A percentile compares a stretch with the other conserved stretches of the same genome.
These are phyloP conservation scores for Spatholobus suberectus DNA, from an alignment of 306 rosid species.

Conservation along the genomic window DNA sequence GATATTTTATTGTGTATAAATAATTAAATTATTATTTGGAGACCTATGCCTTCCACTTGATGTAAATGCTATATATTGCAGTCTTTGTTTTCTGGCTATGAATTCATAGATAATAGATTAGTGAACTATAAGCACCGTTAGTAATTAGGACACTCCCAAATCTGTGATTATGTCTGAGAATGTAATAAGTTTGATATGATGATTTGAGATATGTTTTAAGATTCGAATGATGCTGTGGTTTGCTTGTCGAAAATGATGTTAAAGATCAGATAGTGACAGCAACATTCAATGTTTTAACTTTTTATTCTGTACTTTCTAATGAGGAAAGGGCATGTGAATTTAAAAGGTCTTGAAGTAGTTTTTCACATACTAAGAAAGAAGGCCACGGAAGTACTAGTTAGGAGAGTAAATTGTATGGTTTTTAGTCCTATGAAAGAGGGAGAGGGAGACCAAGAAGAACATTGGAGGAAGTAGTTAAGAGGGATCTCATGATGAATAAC, in stretches of 20 bases:
- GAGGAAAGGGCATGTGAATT: constrained; percentile 13
- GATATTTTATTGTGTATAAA: constrained; percentile 8
- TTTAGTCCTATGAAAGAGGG: neutral
- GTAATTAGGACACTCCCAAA: constrained; percentile 33
- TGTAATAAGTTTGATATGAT: neutral
- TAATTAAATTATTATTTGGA: neutral
- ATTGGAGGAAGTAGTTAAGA: neutral
- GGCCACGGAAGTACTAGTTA: neutral
- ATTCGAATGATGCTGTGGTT: constrained; percentile 22
- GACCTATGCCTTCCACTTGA: constrained; percentile 17
- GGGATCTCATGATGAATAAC: neutral
- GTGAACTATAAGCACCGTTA: constrained; percentile 34
- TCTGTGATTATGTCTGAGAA: neutral
- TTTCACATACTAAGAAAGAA: neutral
- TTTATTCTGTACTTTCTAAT: neutral
- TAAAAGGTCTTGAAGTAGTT: constrained; percentile 37
- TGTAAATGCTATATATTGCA: constrained; percentile 16
- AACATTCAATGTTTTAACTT: constrained; percentile 1
- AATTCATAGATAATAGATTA: neutral
- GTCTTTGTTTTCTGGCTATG: constrained; percentile 27
- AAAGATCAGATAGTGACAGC: constrained; percentile 13
- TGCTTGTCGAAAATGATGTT: neutral
- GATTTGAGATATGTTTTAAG: constrained; percentile 14
- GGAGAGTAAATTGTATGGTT: neutral
- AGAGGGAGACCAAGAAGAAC: neutral